Conservation (phyloP, 1,139 yeast species). For the Saccharomycopsis phalli region DNA sequence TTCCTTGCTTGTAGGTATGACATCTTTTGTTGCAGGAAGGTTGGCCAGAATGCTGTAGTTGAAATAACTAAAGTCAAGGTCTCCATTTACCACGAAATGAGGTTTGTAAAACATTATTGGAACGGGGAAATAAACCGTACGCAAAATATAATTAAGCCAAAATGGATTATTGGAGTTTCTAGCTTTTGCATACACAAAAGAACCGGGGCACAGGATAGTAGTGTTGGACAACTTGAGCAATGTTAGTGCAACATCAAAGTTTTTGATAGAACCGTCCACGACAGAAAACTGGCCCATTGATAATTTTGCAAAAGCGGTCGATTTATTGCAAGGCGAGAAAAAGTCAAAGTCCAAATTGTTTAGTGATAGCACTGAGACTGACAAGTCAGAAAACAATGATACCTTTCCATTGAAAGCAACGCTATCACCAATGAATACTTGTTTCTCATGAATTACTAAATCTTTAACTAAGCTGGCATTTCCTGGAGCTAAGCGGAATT, state of each 20-base stretch:
- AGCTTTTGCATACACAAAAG: slow-evolving; percentile 2
- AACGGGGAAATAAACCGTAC: slow-evolving; percentile 8
- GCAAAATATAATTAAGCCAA: slow-evolving; percentile 14
- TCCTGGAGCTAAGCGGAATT: not conserved
- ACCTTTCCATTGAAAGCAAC: not conserved
- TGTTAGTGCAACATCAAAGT: not conserved
- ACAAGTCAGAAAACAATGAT: not conserved
- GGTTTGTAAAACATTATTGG: too few species aligned
- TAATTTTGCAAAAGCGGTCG: not conserved
- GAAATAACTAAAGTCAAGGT: not conserved
- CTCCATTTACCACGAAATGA: not conserved
- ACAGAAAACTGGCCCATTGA: not conserved
- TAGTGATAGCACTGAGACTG: not conserved
- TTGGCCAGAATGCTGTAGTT: not conserved
- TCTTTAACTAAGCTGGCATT: not conserved
- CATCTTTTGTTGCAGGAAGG: not conserved
- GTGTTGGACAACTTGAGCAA: not conserved
- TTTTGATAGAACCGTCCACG: not conserved
- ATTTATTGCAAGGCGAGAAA: not conserved
- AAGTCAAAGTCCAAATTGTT: not conserved
- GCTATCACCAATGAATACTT: not conserved
- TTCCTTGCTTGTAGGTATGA: not conserved
- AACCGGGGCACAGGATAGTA: not conserved
- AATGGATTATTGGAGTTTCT: slow-evolving; percentile 9
- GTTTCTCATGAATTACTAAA: not conserved